Base-by-base conservation (phyloP, 345 rosid species). In the Reutealis trisperma region DNA sequence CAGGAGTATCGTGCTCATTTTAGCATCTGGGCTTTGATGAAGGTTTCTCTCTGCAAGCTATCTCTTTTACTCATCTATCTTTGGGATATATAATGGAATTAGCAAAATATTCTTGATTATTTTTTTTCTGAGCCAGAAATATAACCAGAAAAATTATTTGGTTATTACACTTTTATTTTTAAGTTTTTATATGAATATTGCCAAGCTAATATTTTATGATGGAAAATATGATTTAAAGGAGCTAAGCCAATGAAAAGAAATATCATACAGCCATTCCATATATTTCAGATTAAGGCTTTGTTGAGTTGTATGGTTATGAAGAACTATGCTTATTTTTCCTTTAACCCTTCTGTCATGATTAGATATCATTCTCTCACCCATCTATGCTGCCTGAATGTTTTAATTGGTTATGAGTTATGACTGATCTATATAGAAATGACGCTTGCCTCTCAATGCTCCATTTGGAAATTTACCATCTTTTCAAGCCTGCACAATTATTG, bases 1-100 rank as follows among this genome's bases (percentile, higher is more conserved):
- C 85, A 83, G 74, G 99, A 96, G 82, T 92, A 96, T 71, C 94
- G 92, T 45, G 88, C 96, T 68, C 99, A 96, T 83, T 96, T 93
- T 76, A 92, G 99, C 85, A 93, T 96, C 71, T 96, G 99, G 98
- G 94, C 97, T 84, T 81, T 96, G 90, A 90, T 93, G 94, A 96
- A 96, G 96, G 98, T 90, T 45, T 68, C 60, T 60, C n/a, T n/a
- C n/a, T n/a, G n/a, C n/a, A n/a, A n/a, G n/a, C n/a, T 34, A 27
- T 59, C 70, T 81, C 67, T 22, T 22, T 75, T 63, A 41, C 55
- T 49, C 45, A 6, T 58, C n/a, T 49, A 32, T 52, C 54, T 67
- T 73, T 74, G n/a, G 25, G 6, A 63, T 52, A 5, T 68, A n/a
- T 73, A 8, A 58, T 69, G 25, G 42, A 75, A 54, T 62, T 60